phyloP scores from a whole-genome alignment of 257 asterid species.

The Verbena officinalis region DNA sequence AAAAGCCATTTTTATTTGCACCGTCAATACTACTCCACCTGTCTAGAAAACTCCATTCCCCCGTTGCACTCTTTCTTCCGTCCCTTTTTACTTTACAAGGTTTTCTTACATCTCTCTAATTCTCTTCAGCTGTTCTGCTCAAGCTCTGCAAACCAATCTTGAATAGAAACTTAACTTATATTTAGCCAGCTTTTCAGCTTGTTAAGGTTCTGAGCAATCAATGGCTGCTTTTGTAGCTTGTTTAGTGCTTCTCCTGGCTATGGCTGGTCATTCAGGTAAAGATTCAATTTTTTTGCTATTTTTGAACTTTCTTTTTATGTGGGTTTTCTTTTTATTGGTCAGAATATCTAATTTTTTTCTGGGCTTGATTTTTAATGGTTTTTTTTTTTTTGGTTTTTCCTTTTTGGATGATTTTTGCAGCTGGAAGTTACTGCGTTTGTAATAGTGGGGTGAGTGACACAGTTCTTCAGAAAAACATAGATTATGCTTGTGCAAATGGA shows the following conservation, averaged over 20 bases:
- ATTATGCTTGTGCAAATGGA: slow-evolving; percentile 84
- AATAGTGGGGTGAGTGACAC: slow-evolving; percentile 46
- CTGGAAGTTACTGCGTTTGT: slow-evolving; percentile 70
- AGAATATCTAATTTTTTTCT: not conserved
- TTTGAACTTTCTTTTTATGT: not conserved
- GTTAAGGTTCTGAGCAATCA: slow-evolving; percentile 17
- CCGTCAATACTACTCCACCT: slow-evolving; percentile 14
- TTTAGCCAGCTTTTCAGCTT: not conserved
- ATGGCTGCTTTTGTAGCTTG: slow-evolving; percentile 61
- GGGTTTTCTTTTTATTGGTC: not conserved
- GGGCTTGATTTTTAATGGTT: not conserved
- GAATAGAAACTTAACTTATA: not conserved
- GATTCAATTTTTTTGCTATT: not conserved
- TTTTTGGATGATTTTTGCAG: slow-evolving; percentile 33
- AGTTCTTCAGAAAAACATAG: slow-evolving; percentile 67
- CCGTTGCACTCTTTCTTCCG: not conserved
- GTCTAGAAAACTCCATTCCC: slow-evolving; percentile 34
- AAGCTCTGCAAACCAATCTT: slow-evolving; percentile 7
- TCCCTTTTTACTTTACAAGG: not conserved
- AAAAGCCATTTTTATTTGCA: not conserved
- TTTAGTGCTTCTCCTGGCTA: slow-evolving; percentile 51
- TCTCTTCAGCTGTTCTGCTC: not conserved
- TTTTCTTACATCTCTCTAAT: not conserved
- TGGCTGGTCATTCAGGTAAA: slow-evolving; percentile 51
- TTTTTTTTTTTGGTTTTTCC: not conserved